Evolutionary conservation across 805 yeast species (phyloP), one percentile per base, ranked within the genome.

Genomic region (Candida pseudoglaebosa): DNA sequence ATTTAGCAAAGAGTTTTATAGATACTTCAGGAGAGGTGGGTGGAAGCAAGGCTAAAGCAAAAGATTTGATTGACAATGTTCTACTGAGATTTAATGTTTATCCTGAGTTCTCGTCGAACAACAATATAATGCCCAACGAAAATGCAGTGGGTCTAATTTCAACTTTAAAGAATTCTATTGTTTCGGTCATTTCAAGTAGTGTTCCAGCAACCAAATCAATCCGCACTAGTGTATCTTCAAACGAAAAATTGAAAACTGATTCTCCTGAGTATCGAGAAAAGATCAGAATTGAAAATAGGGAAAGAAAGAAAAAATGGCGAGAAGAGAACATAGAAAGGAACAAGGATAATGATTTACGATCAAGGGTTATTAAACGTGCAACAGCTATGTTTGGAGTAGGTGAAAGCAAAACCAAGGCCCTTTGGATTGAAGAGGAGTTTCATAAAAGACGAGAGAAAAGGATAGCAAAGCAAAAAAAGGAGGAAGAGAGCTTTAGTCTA

Each of bases 331-430:
- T 77, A 6, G 82, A 82, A 43, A 71, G 93, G 47, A 90, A 90
- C 59, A 82, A 86, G 63, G 96, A 89, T 57, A 83, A 87, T 51
- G 98, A 91, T 54, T 66, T 91, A 39, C 71, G 95, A 37, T 78
- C 85, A 0, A 69, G 98, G 39, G 81, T 91, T 15, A 72, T 76
- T 46, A 82, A 82, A 47, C 69, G 93, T 29, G 96, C 97, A 0
- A 67, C 64, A 28, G 62, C 61, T 14, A 61, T 82, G 48, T 89
- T 78, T 62, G 93, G 95, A 1, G 73, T 68, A 7, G 68, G 61
- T 0, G 79, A 77, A 5, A 61, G 82, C 8, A 70, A 64, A 7
- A 78, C 73, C 32, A 70, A 68, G 38, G 56, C 59, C 30, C 65
- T 71, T 29, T 91, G 97, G 97, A 72, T 86, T 24, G 82, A 80